These are phyloP conservation scores for Calocybe indica DNA, from an alignment of 768 basidiomycete genomes.

Conservation along the genomic window DNA sequence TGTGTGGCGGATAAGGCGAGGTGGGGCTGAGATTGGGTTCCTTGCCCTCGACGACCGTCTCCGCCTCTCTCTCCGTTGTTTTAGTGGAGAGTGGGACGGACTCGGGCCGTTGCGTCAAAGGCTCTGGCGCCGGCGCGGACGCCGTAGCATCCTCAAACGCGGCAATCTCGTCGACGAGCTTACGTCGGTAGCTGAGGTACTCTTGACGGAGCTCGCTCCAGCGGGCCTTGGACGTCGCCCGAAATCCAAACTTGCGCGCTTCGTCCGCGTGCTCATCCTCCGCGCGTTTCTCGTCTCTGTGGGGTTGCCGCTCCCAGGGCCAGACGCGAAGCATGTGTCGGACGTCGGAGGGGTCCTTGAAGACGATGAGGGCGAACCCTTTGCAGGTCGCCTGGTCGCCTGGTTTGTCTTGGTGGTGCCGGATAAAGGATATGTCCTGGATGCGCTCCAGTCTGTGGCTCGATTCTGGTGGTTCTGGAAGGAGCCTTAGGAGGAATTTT, in stretches of 20 bases:
- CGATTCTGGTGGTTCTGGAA: conserved; percentile 12
- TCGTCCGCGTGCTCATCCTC: conserved; percentile 20
- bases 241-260: conserved; percentile 54
- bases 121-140: neutral
- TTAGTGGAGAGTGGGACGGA: neutral
- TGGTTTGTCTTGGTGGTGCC: conserved; percentile 58
- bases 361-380: conserved; percentile 69
- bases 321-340: conserved; percentile 41
- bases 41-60: neutral
- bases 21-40: conserved; percentile 9
- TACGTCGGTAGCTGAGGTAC: conserved; percentile 58
- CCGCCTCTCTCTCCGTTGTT: conserved; percentile 5
- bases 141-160: conserved; percentile 20
- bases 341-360: conserved; percentile 34
- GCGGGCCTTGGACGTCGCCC: conserved; percentile 43
- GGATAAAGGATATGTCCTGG: conserved; percentile 51
- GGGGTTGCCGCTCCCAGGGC: conserved; percentile 47
- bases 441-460: conserved; percentile 20
- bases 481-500: conserved; percentile 35
- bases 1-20: conserved; percentile 53
- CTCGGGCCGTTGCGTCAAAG: neutral
- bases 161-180: conserved; percentile 44
- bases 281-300: neutral
- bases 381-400: conserved; percentile 54
- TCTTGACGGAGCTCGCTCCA: conserved; percentile 68